A percentile compares a stretch with the other conserved stretches of the same genome.
Evolutionary conservation across 164 flowering plant genomes (phyloP).

Genomic region (Santalum album): DNA sequence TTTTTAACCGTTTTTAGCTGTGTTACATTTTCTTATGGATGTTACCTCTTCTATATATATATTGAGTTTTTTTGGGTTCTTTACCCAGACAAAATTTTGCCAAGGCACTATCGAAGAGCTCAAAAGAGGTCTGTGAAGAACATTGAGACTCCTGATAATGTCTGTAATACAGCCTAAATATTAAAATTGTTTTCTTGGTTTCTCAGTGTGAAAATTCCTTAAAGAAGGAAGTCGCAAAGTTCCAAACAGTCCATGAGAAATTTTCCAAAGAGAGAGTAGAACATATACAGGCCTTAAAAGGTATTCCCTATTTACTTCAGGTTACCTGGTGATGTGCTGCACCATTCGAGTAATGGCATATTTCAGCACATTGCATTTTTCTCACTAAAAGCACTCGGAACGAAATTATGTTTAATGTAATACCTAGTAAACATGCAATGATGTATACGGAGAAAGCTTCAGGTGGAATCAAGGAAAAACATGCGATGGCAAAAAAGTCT

Average conservation of each 20-base stretch:
- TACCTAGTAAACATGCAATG: too few relatives aligned
- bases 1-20: background rate
- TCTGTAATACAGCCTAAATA: background rate
- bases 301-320: conserved; percentile 17
- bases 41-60: background rate
- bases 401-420: too few relatives aligned
- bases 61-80: background rate
- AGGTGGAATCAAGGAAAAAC: too few relatives aligned
- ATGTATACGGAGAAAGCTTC: too few relatives aligned
- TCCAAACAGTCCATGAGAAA: conserved; percentile 60
- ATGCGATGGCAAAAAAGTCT: too few relatives aligned
- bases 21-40: background rate
- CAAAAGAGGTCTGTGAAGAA: conserved; percentile 64
- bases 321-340: too few relatives aligned
- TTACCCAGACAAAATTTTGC: conserved; percentile 59
- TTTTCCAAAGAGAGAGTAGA: conserved; percentile 60
- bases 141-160: conserved; percentile 1
- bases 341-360: too few relatives aligned
- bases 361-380: too few relatives aligned
- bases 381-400: too few relatives aligned
- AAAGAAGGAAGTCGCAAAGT: conserved; percentile 66
- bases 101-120: conserved; percentile 73
- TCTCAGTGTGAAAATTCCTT: conserved; percentile 66
- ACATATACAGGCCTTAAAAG: conserved; percentile 63
- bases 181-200: background rate